Base-by-base conservation (phyloP, 2,329 filamentous ascomycete species). In the Sarocladium strictum region DNA sequence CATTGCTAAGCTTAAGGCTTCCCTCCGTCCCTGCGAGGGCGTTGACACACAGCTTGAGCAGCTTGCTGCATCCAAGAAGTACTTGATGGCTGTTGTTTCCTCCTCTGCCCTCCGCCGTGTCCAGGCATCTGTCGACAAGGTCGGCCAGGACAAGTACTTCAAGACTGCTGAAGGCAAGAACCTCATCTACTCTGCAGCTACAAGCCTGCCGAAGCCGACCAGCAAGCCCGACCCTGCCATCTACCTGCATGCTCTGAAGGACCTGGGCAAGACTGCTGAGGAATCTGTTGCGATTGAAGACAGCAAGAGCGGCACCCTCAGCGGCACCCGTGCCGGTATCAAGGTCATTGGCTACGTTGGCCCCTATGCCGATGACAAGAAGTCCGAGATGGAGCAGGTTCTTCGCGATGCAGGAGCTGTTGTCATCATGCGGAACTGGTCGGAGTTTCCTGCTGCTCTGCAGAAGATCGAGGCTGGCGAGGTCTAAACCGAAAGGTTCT, bases 211-310 rank as follows among this genome's bases (percentile, higher is more conserved):
- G 55, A 83, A 77, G 65, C 91, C 91, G n/a, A 92, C 89, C 54
- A 89, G 84, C 71, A 96, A 96, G 81, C 91, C 91, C 15, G 89
- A 96, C 72, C 91, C 92, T 17, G 89, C 89, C 61, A 87, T 96
- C 72, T 96, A 96, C 76, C 72, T 90, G 59, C 80, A 86, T 69
- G 88, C 91, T 21, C 81, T 91, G 67, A 74, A 90, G 72, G 74
- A 82, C 66, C 78, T 95, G 53, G 86, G 86, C 58, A 87, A 87
- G 72, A 81, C 79, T 63, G 76, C 89, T 1, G 75, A 76, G 47
- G 86, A 95, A 76, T 85, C 81, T 60, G 78, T 96, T 29, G 88
- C 91, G 23, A 82, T 96, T 56, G 91, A 96, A 77, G 91, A 96
- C 76, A 90, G 85, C 77, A 90, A 89, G 80, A 90, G 86, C 62